Percentiles rank a stretch among this genome's conserved stretches.
Evolutionary conservation across 805 yeast species (phyloP).

Genomic region (Yarrowia keelungensis): DNA sequence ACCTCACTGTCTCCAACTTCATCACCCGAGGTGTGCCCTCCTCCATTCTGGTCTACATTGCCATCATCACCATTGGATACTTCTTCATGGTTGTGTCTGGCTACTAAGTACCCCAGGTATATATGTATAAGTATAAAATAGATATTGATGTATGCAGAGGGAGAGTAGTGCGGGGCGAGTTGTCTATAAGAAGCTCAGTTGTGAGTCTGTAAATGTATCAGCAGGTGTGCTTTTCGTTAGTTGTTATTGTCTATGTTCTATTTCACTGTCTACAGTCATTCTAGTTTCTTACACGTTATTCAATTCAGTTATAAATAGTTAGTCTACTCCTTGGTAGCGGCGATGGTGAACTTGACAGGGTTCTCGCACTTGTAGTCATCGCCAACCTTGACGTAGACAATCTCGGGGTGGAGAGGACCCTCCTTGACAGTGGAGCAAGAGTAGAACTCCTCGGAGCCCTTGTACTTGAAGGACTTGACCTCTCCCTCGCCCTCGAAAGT

Average conservation of each 20-base stretch:
- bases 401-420: background rate
- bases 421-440: background rate
- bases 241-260: too few species aligned
- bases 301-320: conserved; percentile 1
- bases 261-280: too few species aligned
- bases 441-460: conserved; percentile 11
- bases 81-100: conserved; percentile 67
- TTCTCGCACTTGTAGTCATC: conserved; percentile 12
- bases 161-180: too few species aligned
- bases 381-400: conserved; percentile 10
- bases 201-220: too few species aligned
- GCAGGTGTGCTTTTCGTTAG: too few species aligned
- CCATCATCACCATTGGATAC: conserved; percentile 82
- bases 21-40: conserved; percentile 91
- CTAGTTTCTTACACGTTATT: too few species aligned
- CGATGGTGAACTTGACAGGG: conserved; percentile 18
- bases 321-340: conserved; percentile 8
- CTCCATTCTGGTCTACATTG: conserved; percentile 73
- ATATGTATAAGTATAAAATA: conserved; percentile 16
- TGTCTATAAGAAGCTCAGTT: background rate
- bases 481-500: background rate
- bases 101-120: conserved; percentile 49
- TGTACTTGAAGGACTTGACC: conserved; percentile 7
- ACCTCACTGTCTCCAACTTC: conserved; percentile 83
- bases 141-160: background rate